Conservation (phyloP, 2,329 filamentous ascomycete species). For the Trichoderma arundinaceum region DNA sequence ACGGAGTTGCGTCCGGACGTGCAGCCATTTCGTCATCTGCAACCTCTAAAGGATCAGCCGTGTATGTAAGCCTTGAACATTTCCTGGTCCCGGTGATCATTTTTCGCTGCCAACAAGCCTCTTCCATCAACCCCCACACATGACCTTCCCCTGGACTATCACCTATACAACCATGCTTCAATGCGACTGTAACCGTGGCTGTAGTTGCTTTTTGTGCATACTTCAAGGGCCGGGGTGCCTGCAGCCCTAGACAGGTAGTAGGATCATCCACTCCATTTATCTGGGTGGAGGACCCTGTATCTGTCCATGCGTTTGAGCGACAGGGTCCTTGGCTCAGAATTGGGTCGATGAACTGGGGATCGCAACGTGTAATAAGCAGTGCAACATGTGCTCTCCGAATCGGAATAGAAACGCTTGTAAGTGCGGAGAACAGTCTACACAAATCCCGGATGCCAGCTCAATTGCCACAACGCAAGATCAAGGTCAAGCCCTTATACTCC, state of each 20-base stretch:
- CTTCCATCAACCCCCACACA: not conserved
- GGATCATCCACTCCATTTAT: not conserved
- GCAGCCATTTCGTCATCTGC: not conserved
- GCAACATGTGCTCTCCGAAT: not conserved
- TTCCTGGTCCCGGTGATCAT: not conserved
- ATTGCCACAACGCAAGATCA: not conserved
- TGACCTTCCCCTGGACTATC: not conserved
- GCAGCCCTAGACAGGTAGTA: not conserved
- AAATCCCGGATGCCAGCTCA: not conserved
- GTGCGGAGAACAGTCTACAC: not conserved
- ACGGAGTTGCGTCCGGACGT: not conserved
- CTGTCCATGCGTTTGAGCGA: not conserved
- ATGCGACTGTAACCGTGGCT: not conserved
- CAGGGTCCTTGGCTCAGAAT: not conserved
- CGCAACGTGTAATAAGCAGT: not conserved
- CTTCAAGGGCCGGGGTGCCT: not conserved
- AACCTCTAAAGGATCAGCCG: not conserved
- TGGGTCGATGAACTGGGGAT: not conserved
- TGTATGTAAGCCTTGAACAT: not conserved
- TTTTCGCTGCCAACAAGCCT: slow-evolving; percentile 8
- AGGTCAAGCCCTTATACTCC: not conserved
- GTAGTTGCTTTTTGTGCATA: not conserved
- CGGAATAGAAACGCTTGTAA: not conserved
- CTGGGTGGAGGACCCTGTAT: not conserved
- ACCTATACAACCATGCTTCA: not conserved